Conservation (phyloP, 805 yeast genomes). For the Saccharomycopsis capsularis region DNA sequence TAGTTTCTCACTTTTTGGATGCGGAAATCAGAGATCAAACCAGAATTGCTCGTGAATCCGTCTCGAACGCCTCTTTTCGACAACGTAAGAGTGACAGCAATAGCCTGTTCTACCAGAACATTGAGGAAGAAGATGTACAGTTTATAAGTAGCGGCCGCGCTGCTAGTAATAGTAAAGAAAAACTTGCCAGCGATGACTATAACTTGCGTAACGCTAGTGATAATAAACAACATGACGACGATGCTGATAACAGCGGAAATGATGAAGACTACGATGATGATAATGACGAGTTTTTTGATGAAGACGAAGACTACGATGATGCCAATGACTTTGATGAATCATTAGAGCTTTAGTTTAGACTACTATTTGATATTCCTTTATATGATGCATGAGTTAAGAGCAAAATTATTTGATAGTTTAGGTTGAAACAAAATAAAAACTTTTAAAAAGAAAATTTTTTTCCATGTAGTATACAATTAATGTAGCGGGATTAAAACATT, state of each 20-base stretch:
- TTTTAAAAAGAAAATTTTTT: too few species aligned
- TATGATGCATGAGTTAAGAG: too few species aligned
- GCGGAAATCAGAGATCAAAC: constrained; percentile 15
- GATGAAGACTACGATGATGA: constrained; percentile 14
- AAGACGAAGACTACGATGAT: constrained; percentile 13
- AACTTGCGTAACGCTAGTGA: constrained; percentile 2
- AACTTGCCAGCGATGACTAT: too few species aligned
- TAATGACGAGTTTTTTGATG: constrained; percentile 16
- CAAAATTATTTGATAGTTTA: too few species aligned
- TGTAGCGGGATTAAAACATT: too few species aligned
- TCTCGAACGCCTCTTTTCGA: too few species aligned
- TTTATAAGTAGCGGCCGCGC: background rate
- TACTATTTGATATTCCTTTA: too few species aligned
- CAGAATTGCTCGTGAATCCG: too few species aligned
- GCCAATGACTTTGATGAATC: constrained; percentile 13
- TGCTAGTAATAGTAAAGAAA: background rate
- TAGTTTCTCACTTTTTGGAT: background rate
- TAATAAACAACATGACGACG: constrained; percentile 12
- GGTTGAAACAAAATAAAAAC: too few species aligned
- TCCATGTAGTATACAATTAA: too few species aligned
- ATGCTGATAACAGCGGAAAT: constrained; percentile 6
- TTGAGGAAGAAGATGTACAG: constrained; percentile 1
- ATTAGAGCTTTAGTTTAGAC: constrained; percentile 4
- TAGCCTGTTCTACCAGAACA: background rate
- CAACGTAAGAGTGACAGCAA: constrained; percentile 2